Evolutionary conservation across 371 early-diverging fungal species (phyloP).

Genomic region (Lichtheimia ornata): DNA sequence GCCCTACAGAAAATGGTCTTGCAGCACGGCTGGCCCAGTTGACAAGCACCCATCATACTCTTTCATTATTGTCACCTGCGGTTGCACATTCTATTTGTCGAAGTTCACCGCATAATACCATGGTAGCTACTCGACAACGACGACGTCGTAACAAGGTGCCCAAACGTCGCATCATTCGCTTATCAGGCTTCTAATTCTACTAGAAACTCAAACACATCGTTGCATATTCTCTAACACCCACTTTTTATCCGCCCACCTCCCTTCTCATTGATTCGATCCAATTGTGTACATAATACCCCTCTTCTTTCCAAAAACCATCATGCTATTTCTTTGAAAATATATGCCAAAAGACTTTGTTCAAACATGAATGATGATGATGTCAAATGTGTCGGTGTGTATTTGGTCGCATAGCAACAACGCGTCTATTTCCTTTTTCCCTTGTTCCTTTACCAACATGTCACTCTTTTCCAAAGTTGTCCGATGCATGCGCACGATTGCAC

Average conservation of each 20-base stretch:
- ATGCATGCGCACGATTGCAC: slow-evolving; percentile 85
- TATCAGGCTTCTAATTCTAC: slow-evolving; percentile 9
- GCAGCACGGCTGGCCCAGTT: slow-evolving; percentile 83
- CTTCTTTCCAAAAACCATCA: not conserved
- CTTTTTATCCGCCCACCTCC: not conserved
- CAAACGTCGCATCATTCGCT: slow-evolving; percentile 40
- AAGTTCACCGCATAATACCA: slow-evolving; percentile 54
- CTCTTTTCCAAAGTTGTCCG: slow-evolving; percentile 56
- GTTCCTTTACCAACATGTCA: slow-evolving; percentile 41
- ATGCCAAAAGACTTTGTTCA: no score
- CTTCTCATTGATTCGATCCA: not conserved
- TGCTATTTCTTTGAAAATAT: no score
- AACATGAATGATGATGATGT: no score
- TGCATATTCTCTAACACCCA: not conserved
- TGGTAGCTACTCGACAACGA: slow-evolving; percentile 17
- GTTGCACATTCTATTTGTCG: slow-evolving; percentile 80
- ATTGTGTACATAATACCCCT: slow-evolving; percentile 3
- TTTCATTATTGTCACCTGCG: slow-evolving; percentile 78
- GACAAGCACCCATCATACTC: slow-evolving; percentile 79
- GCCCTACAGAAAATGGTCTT: slow-evolving; percentile 71
- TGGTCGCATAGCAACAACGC: not conserved
- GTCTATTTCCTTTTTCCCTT: not conserved
- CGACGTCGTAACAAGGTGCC: slow-evolving; percentile 35
- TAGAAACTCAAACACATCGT: not conserved
- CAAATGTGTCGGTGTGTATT: no score